These are phyloP conservation scores for Rhodotorula sp. DNA, from an alignment of 1,284 basidiomycete genomes.

Conservation along the genomic window DNA sequence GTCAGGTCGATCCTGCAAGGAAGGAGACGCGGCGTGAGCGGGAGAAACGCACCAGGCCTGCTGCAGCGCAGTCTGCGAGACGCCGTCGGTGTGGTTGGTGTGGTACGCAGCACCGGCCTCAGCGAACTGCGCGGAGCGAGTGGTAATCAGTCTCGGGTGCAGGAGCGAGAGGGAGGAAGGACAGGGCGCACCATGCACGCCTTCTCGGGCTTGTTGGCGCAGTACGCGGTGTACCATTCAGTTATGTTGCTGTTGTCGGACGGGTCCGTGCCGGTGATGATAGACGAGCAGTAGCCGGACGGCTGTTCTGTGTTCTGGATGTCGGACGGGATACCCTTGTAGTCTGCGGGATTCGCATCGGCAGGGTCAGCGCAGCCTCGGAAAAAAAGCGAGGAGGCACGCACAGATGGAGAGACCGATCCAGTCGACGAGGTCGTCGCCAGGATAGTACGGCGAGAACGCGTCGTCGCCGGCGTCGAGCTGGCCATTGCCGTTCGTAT, in stretches of 20 bases:
- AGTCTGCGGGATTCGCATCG: constrained; percentile 20
- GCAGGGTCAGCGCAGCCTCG: neutral
- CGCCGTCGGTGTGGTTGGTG: constrained; percentile 37
- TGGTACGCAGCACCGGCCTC: constrained; percentile 48
- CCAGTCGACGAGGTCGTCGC: constrained; percentile 49
- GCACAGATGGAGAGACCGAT: constrained; percentile 47
- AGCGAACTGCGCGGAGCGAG: constrained; percentile 36
- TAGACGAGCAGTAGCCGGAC: constrained; percentile 39
- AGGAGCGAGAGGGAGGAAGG: neutral
- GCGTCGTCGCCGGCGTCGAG: constrained; percentile 45
- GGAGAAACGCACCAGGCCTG: constrained; percentile 40
- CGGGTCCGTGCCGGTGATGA: constrained; percentile 41
- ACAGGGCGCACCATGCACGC: constrained; percentile 45
- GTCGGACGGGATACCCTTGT: constrained; percentile 40
- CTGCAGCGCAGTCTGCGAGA: constrained; percentile 39
- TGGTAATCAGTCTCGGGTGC: too few relatives aligned
- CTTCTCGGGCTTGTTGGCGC: constrained; percentile 35
- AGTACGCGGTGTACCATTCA: constrained; percentile 43
- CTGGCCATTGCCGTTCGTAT: constrained; percentile 46
- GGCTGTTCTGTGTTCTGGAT: constrained; percentile 39
- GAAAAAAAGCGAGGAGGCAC: neutral
- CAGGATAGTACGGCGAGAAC: constrained; percentile 48
- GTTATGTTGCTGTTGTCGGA: constrained; percentile 22
- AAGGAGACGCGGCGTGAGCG: neutral
- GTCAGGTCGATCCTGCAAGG: neutral